phyloP scores from a whole-genome alignment of 306 rosid species.

The Luffa aegyptiaca region DNA sequence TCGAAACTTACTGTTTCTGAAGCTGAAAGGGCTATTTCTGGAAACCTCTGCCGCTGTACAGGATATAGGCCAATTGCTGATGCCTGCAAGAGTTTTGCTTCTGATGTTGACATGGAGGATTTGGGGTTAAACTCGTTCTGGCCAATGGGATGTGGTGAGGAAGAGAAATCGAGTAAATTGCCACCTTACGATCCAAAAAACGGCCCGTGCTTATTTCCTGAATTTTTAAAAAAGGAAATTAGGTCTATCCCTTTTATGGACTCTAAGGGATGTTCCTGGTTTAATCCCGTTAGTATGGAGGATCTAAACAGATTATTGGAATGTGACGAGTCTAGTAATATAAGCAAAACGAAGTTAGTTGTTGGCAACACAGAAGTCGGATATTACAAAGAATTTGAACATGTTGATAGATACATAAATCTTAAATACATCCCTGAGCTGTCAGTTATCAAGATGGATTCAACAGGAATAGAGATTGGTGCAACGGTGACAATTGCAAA shows the following conservation, averaged over 20 bases:
- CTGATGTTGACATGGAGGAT: conserved; percentile 82
- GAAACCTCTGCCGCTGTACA: conserved; percentile 89
- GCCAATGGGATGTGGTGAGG: conserved; percentile 46
- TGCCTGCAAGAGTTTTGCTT: conserved; percentile 86
- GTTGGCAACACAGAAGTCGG: conserved; percentile 74
- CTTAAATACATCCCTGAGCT: conserved; percentile 49
- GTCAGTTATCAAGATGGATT: conserved; percentile 37
- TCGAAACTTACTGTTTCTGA: conserved; percentile 54
- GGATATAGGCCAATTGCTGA: conserved; percentile 86
- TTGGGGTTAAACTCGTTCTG: conserved; percentile 76
- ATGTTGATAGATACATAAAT: conserved; percentile 45
- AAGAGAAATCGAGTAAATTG: conserved; percentile 29
- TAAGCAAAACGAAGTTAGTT: conserved; percentile 31
- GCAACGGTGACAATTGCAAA: conserved; percentile 55
- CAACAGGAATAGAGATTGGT: conserved; percentile 59
- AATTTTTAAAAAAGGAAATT: conserved; percentile 43
- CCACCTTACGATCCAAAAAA: conserved; percentile 29
- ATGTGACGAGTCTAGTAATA: conserved; percentile 5
- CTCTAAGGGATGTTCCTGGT: conserved; percentile 42
- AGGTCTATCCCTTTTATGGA: conserved; percentile 26
- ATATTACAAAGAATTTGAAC: conserved; percentile 49
- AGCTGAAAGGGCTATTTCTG: conserved; percentile 72
- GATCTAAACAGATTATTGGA: conserved; percentile 42
- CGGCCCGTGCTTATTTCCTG: conserved; percentile 36
- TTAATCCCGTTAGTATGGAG: conserved; percentile 35